Percentiles rank a stretch among this genome's conserved stretches.
Conservation (phyloP, 2,329 filamentous ascomycete genomes). For the Scedosporium aurantiacum region DNA sequence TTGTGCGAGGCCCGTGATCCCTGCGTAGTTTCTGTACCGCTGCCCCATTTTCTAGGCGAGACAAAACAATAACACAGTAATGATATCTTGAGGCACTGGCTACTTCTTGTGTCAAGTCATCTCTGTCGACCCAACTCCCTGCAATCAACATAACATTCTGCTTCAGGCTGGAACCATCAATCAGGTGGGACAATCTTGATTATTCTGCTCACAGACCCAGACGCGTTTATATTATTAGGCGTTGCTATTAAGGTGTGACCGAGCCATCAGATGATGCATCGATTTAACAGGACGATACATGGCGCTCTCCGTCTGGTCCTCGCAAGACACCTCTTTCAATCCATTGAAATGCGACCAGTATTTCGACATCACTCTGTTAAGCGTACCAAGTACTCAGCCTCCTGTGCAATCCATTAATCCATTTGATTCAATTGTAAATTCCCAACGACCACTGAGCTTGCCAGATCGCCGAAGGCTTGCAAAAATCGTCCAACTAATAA, state of each 20-base stretch:
- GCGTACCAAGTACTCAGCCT: too few species aligned
- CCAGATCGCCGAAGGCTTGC: too few species aligned
- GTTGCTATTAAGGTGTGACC: neutral
- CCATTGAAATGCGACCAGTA: neutral
- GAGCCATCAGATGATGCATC: neutral
- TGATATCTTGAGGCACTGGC: neutral
- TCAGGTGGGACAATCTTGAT: neutral
- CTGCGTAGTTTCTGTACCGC: slow-evolving; percentile 4
- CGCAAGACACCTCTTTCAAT: neutral
- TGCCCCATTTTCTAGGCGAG: neutral
- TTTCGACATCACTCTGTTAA: too few species aligned
- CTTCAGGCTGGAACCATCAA: neutral
- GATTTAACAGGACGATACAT: neutral
- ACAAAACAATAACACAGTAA: neutral
- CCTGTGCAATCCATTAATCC: too few species aligned
- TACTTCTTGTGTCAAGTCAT: neutral
- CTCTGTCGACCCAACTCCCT: neutral
- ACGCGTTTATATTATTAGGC: neutral
- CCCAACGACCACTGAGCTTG: too few species aligned
- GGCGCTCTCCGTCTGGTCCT: neutral
- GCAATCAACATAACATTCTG: neutral
- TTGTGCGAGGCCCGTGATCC: neutral
- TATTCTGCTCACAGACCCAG: neutral
- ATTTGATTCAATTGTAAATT: too few species aligned
- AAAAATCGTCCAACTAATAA: too few species aligned